Evolutionary conservation across 1,284 basidiomycete genomes (phyloP), one percentile per base, ranked within the genome.

Genomic region (Sporisorium iseilematis-ciliati): DNA sequence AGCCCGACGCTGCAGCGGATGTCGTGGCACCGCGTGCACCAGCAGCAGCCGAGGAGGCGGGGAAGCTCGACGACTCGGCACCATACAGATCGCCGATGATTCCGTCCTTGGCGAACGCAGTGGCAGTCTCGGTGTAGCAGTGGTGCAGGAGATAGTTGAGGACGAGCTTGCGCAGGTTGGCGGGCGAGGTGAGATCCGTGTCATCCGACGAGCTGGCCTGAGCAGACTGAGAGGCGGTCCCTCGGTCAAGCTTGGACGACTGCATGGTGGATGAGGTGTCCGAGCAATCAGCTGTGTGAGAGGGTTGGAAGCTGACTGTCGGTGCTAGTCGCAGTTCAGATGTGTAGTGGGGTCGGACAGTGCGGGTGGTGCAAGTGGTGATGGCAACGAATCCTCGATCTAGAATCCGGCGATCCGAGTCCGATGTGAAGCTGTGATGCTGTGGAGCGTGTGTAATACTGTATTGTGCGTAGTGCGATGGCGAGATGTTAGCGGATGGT

Each of bases 101-200:
- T 65, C 90, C 90, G 61, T 93, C 92, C 54, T 87, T 86, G 10
- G 89, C 88, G 77, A 94, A 93, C 0, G 91, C 91, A 38, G 88
- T 87, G 6, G 92, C 92, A 0, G 92, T 91, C 41, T 88, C 87
- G 35, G 90, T 89, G 84, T 91, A 92, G 65, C 91, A 91, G 48
- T 89, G 88, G 79, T 93, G 92, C 63, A 89, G 88, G 4, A 95
- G 88, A 80, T 94, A 95, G 79, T 94, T 91, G 51, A 94, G 87
- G 7, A 95, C 91, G 43, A 95, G 86, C n/a, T 89, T 86, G 53
- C 90, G 69, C 25, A 83, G 66, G 26, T 77, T 77, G 59, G 69
- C 75, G 46, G 75, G 70, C 35, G 75, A 77, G 2, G 70, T 70
- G 51, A 73, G 63, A 46, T 77, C 75, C 33, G 56, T 41, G 42